phyloP scores from a whole-genome alignment of 1,139 yeast genomes.

The Yamadazyma diospyri region DNA sequence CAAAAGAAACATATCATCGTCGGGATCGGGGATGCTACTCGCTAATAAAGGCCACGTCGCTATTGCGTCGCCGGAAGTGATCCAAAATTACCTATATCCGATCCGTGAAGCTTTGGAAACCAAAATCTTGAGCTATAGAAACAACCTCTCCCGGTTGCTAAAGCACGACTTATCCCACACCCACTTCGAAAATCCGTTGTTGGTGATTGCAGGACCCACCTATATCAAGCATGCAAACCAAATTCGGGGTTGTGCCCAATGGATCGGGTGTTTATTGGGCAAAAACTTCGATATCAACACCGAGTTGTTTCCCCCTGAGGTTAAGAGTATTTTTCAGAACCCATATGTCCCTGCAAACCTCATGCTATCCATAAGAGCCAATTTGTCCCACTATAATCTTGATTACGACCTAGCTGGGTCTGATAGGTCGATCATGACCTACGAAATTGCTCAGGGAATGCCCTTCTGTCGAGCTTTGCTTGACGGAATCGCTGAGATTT shows the following conservation, averaged over 20 bases:
- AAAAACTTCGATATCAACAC: slow-evolving; percentile 12
- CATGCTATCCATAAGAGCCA: slow-evolving; percentile 27
- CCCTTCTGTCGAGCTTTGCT: slow-evolving; percentile 38
- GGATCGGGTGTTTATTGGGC: slow-evolving; percentile 29
- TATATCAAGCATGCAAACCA: slow-evolving; percentile 26
- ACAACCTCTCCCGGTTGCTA: slow-evolving; percentile 15
- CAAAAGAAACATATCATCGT: slow-evolving; percentile 5
- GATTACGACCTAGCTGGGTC: slow-evolving; percentile 8
- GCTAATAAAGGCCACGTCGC: slow-evolving; percentile 31
- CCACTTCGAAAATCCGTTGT: slow-evolving; percentile 18
- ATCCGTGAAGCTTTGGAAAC: slow-evolving; percentile 21
- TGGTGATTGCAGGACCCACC: slow-evolving; percentile 41
- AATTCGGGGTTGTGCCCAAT: slow-evolving; percentile 38
- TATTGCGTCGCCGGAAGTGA: slow-evolving; percentile 44
- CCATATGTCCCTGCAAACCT: slow-evolving; percentile 11
- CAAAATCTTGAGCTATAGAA: slow-evolving; percentile 25
- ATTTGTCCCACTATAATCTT: slow-evolving; percentile 26
- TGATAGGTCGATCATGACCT: slow-evolving; percentile 22
- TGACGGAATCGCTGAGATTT: slow-evolving; percentile 29
- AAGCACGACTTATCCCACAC: slow-evolving; percentile 8
- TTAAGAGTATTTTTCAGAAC: slow-evolving; percentile 13
- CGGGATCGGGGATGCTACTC: slow-evolving; percentile 21
- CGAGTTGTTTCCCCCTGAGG: slow-evolving; percentile 11
- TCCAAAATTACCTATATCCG: slow-evolving; percentile 41
- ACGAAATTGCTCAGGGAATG: slow-evolving; percentile 37